Conservation (phyloP, 768 basidiomycete genomes). For the Tricholoma sp. region DNA sequence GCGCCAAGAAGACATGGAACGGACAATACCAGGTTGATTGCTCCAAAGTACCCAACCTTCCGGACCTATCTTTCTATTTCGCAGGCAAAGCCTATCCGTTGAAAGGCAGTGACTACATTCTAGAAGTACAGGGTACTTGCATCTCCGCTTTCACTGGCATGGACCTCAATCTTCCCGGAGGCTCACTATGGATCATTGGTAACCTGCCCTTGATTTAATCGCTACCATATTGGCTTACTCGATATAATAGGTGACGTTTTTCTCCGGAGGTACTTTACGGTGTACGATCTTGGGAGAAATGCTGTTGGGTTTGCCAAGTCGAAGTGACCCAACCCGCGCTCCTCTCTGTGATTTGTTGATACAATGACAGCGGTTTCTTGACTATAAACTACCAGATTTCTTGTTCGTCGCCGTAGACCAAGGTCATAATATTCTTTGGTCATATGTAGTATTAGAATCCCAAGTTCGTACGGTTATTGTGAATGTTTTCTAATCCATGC, state of each 20-base stretch:
- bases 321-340: conserved; percentile 13
- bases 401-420: not conserved
- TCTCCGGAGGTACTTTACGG: conserved; percentile 86
- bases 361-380: not conserved
- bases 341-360: not conserved
- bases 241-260: no score
- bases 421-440: not conserved
- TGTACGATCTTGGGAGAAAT: conserved; percentile 73
- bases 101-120: conserved; percentile 81
- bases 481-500: not conserved
- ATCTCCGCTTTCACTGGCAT: conserved; percentile 90
- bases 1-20: conserved; percentile 92
- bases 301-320: conserved; percentile 79
- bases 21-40: conserved; percentile 95
- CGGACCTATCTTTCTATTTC: conserved; percentile 81
- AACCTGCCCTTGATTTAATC: conserved; percentile 15
- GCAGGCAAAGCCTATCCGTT: conserved; percentile 75
- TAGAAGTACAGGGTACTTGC: conserved; percentile 88
- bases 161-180: conserved; percentile 81
- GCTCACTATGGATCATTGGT: conserved; percentile 89
- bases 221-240: conserved; percentile 1
- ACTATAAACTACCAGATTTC: not conserved
- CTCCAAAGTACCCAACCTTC: conserved; percentile 74
- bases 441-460: not conserved
- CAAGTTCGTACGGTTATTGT: not conserved